A percentile compares a stretch with the other conserved stretches of the same genome.
These are phyloP conservation scores for Sporothrix phasma DNA, from an alignment of 2,329 filamentous ascomycete genomes.

Conservation along the genomic window DNA sequence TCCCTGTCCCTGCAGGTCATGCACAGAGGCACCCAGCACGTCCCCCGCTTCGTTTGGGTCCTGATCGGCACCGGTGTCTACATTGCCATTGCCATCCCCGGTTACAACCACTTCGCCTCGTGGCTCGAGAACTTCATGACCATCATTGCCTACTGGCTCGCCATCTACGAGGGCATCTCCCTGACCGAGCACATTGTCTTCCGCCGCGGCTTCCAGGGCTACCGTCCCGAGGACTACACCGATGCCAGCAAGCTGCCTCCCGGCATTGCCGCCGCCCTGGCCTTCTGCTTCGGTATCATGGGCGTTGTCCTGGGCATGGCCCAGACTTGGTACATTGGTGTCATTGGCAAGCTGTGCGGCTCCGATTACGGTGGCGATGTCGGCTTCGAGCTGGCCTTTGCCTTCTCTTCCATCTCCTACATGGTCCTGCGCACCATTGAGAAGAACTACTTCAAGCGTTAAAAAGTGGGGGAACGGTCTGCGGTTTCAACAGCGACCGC, in stretches of 20 bases:
- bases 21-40: conserved; percentile 36
- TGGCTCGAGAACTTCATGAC: conserved; percentile 32
- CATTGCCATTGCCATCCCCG: conserved; percentile 46
- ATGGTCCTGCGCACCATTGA: conserved; percentile 37
- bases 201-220: conserved; percentile 32
- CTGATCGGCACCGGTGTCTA: conserved; percentile 48
- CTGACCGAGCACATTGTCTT: conserved; percentile 33
- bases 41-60: conserved; percentile 50
- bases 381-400: conserved; percentile 54
- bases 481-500: background rate
- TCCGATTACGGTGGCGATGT: conserved; percentile 35
- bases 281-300: conserved; percentile 28
- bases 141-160: conserved; percentile 33
- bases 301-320: conserved; percentile 49
- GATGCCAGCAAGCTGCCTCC: conserved; percentile 32
- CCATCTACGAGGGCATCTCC: conserved; percentile 34
- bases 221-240: conserved; percentile 38
- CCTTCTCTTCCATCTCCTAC: conserved; percentile 36
- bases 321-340: conserved; percentile 52
- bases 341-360: conserved; percentile 48
- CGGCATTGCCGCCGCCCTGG: conserved; percentile 26
- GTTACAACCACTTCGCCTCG: conserved; percentile 25
- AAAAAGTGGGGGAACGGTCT: background rate
- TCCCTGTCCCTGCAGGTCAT: conserved; percentile 42
- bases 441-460: conserved; percentile 31